phyloP scores from a whole-genome alignment of 805 yeast genomes.

The Clavispora santaluciae region DNA sequence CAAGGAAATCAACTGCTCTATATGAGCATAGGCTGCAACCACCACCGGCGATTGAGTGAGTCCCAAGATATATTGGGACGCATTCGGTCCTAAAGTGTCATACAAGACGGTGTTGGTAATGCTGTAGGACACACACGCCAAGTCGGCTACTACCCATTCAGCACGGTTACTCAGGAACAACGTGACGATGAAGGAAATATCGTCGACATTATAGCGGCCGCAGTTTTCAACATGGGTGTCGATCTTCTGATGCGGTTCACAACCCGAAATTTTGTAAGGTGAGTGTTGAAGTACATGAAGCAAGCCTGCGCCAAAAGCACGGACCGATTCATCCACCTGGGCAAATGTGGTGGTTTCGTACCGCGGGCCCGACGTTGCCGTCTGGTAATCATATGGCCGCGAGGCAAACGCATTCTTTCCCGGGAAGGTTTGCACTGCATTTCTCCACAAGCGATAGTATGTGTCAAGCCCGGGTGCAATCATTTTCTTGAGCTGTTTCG shows the following conservation, averaged over 20 bases:
- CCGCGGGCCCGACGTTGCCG: constrained; percentile 27
- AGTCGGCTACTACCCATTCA: constrained; percentile 68
- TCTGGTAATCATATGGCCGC: constrained; percentile 25
- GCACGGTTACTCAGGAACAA: constrained; percentile 53
- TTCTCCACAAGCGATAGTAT: constrained; percentile 40
- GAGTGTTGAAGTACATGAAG: constrained; percentile 20
- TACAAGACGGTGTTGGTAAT: constrained; percentile 38
- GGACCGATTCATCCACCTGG: constrained; percentile 27
- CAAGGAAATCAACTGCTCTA: constrained; percentile 7
- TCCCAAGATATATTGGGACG: constrained; percentile 30
- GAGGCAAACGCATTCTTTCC: constrained; percentile 43
- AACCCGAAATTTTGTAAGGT: constrained; percentile 16
- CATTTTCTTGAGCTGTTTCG: constrained; percentile 25
- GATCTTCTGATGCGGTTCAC: constrained; percentile 20
- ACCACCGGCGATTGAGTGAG: constrained; percentile 52
- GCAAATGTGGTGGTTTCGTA: constrained; percentile 27
- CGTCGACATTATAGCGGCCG: constrained; percentile 7
- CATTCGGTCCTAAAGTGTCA: constrained; percentile 35
- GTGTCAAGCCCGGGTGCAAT: constrained; percentile 46
- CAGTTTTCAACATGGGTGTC: constrained; percentile 13
- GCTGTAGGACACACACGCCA: constrained; percentile 43
- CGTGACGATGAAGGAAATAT: constrained; percentile 44
- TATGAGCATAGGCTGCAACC: constrained; percentile 20
- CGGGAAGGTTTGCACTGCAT: constrained; percentile 33
- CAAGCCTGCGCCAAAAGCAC: constrained; percentile 38